Percentiles rank a stretch among this genome's conserved stretches.
Conservation (phyloP, 306 rosid species). For the Vachellia pachyceras region DNA sequence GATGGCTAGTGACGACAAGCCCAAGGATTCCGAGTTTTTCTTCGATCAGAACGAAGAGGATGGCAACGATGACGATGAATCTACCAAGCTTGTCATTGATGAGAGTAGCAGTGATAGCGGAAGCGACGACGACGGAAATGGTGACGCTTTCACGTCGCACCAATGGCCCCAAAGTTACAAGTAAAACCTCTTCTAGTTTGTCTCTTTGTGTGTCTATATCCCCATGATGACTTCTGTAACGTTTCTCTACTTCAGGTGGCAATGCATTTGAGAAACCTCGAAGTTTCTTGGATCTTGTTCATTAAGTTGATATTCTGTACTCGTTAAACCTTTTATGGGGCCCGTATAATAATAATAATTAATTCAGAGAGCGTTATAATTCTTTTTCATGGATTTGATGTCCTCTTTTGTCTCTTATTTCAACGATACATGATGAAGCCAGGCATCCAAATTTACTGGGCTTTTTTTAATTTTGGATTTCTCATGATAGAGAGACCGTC, state of each 20-base stretch:
- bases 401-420: background rate
- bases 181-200: conserved; percentile 29
- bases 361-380: background rate
- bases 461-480: background rate
- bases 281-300: background rate
- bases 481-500: conserved; percentile 63
- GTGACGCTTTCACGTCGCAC: conserved; percentile 54
- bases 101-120: conserved; percentile 46
- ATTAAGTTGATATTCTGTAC: background rate
- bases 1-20: conserved; percentile 48
- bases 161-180: conserved; percentile 87
- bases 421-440: background rate
- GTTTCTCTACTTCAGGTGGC: background rate
- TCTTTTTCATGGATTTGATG: background rate
- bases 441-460: background rate
- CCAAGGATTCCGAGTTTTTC: conserved; percentile 41
- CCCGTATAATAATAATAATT: background rate
- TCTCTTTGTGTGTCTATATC: background rate
- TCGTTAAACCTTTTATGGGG: background rate
- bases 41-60: conserved; percentile 42
- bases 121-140: conserved; percentile 36
- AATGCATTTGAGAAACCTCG: background rate
- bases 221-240: background rate
- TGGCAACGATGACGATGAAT: conserved; percentile 32
- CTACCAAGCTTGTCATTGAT: conserved; percentile 42